Conservation (phyloP, 805 yeast genomes). For the Ascoidea tarda region DNA sequence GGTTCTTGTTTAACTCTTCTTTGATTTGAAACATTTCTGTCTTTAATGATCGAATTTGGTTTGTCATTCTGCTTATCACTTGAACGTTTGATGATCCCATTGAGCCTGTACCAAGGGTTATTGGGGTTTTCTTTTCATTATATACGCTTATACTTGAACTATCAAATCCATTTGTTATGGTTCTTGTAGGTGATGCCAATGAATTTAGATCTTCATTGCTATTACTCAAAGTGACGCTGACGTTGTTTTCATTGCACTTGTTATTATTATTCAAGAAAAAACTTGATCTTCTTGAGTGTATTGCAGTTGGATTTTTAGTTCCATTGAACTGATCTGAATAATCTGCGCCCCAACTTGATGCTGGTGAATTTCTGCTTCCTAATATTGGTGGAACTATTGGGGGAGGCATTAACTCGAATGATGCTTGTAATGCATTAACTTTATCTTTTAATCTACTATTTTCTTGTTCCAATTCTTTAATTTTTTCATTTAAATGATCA, state of each 20-base stretch:
- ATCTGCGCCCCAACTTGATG: background rate
- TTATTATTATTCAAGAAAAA: too few species aligned
- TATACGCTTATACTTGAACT: slow-evolving; percentile 2
- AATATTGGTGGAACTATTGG: background rate
- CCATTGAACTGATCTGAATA: background rate
- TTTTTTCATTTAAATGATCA: slow-evolving; percentile 4
- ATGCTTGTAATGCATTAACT: background rate
- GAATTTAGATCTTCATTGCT: slow-evolving; percentile 3
- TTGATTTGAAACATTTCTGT: slow-evolving; percentile 53
- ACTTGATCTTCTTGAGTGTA: too few species aligned
- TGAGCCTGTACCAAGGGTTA: background rate
- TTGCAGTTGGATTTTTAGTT: background rate
- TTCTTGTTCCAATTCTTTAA: slow-evolving; percentile 9
- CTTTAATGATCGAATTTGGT: slow-evolving; percentile 68
- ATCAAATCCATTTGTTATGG: background rate
- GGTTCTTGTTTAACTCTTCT: slow-evolving; percentile 44
- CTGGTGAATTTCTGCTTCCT: background rate
- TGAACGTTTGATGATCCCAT: slow-evolving; percentile 33
- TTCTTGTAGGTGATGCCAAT: background rate
- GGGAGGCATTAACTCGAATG: background rate
- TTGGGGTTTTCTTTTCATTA: slow-evolving; percentile 3
- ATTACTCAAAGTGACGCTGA: slow-evolving; percentile 10
- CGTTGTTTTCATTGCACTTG: background rate
- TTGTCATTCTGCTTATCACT: slow-evolving; percentile 57
- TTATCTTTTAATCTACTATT: slow-evolving; percentile 1